Conservation (phyloP, 495 filamentous ascomycete species). For the Gamarada debralockiae region DNA sequence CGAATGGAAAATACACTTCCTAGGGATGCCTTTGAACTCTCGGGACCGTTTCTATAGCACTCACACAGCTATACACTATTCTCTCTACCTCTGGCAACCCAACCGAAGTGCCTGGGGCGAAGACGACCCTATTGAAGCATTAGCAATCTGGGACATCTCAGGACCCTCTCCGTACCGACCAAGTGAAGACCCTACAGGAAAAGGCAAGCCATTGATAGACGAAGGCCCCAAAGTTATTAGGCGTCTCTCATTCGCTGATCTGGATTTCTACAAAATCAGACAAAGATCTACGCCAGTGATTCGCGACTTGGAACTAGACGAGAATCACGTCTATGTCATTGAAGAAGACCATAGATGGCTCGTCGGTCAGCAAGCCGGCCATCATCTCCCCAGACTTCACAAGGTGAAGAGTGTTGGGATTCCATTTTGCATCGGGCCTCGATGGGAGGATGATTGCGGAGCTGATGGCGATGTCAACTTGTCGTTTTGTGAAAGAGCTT, state of each 20-base stretch:
- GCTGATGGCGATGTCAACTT: constrained; percentile 42
- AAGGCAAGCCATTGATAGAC: constrained; percentile 27
- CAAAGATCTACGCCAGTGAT: constrained; percentile 53
- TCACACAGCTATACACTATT: constrained; percentile 60
- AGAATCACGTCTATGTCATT: constrained; percentile 47
- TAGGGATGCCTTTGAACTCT: constrained; percentile 56
- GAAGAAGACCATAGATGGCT: constrained; percentile 49
- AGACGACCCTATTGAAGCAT: constrained; percentile 55
- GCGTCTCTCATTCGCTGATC: constrained; percentile 50
- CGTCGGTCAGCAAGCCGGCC: constrained; percentile 36
- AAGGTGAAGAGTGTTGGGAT: constrained; percentile 48
- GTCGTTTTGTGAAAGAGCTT: constrained; percentile 38
- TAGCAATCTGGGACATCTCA: constrained; percentile 67
- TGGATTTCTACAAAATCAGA: constrained; percentile 54
- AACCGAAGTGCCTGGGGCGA: constrained; percentile 57
- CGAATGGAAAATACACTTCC: constrained; percentile 65
- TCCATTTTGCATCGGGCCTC: constrained; percentile 52
- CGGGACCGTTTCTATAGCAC: constrained; percentile 61
- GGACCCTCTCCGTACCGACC: constrained; percentile 50
- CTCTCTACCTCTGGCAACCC: constrained; percentile 63
- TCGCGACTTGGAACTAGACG: constrained; percentile 50
- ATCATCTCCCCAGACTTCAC: constrained; percentile 38
- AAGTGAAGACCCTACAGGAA: constrained; percentile 48
- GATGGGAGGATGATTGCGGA: constrained; percentile 44
- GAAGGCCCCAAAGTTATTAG: constrained; percentile 46